Percentiles rank a stretch among this genome's conserved stretches.
Conservation (phyloP, 164 flowering plant species). For the Dillenia suffruticosa region DNA sequence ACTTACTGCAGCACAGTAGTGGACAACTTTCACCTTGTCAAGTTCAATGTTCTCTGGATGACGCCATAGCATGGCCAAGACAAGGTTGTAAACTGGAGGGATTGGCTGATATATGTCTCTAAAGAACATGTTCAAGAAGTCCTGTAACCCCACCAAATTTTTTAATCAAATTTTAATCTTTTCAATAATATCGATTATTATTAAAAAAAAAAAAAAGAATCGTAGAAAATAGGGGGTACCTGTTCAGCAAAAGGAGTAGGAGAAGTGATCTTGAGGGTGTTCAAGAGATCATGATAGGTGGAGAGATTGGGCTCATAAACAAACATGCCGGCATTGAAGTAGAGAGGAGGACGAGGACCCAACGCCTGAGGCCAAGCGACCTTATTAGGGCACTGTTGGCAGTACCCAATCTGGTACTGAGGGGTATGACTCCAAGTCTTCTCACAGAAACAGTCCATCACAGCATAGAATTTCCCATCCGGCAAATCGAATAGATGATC, state of each 20-base stretch:
- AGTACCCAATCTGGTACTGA: slow-evolving; percentile 42
- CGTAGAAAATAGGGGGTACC: no score
- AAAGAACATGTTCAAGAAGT: slow-evolving; percentile 52
- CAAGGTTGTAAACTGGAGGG: slow-evolving; percentile 44
- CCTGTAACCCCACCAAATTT: slow-evolving; percentile 26
- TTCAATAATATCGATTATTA: no score
- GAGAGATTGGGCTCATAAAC: slow-evolving; percentile 39
- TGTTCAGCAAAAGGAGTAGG: slow-evolving; percentile 12
- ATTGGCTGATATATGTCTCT: slow-evolving; percentile 48
- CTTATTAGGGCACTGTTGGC: slow-evolving; percentile 48
- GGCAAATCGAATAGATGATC: slow-evolving; percentile 43
- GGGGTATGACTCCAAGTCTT: slow-evolving; percentile 41
- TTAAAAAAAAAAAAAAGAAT: no score
- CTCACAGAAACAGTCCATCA: slow-evolving; percentile 32
- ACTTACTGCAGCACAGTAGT: slow-evolving; percentile 14
- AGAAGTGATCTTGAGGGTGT: slow-evolving; percentile 30
- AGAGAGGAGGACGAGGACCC: slow-evolving; percentile 44
- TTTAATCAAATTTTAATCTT: no score
- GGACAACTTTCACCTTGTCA: slow-evolving; percentile 10
- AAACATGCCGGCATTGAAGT: slow-evolving; percentile 13
- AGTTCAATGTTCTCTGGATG: no score
- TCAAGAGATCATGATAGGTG: slow-evolving; percentile 35
- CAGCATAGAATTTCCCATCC: slow-evolving; percentile 24
- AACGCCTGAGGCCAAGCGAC: slow-evolving; percentile 41
- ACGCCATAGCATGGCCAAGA: slow-evolving; percentile 53